These are phyloP conservation scores for Vanrija sp. DNA, from an alignment of 1,284 basidiomycete genomes.

Conservation along the genomic window DNA sequence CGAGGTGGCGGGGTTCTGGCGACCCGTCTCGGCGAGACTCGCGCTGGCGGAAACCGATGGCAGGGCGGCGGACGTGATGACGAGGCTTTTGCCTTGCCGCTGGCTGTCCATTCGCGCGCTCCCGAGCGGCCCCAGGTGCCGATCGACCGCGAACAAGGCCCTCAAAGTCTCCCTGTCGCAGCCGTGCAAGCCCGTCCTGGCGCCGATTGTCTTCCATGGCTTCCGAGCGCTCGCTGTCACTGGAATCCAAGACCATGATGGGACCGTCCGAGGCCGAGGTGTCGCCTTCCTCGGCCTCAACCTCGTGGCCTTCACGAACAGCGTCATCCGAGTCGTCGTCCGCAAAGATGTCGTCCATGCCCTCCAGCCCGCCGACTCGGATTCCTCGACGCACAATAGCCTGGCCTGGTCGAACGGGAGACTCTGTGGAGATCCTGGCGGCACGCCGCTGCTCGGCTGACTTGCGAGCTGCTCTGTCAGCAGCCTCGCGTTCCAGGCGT, in stretches of 20 bases:
- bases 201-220: conserved; percentile 35
- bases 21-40: too few relatives aligned
- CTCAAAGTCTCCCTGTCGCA: conserved; percentile 43
- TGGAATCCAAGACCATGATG: conserved; percentile 14
- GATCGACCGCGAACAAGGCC: conserved; percentile 27
- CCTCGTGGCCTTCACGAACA: neutral
- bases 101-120: neutral
- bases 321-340: conserved; percentile 1
- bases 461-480: conserved; percentile 10
- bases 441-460: conserved; percentile 1
- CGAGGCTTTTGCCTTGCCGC: neutral
- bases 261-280: conserved; percentile 3
- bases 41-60: too few relatives aligned
- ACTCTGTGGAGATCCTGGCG: neutral
- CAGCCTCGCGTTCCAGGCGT: conserved; percentile 26
- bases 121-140: neutral
- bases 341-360: conserved; percentile 20
- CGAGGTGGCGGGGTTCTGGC: neutral
- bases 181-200: conserved; percentile 25
- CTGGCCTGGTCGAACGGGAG: conserved; percentile 33
- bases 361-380: conserved; percentile 8
- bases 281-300: conserved; percentile 6
- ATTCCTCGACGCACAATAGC: conserved; percentile 30
- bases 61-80: too few relatives aligned
- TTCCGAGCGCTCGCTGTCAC: conserved; percentile 18